phyloP scores from a whole-genome alignment of 108 stramenopile species.

The Skeletonema marinoi region DNA sequence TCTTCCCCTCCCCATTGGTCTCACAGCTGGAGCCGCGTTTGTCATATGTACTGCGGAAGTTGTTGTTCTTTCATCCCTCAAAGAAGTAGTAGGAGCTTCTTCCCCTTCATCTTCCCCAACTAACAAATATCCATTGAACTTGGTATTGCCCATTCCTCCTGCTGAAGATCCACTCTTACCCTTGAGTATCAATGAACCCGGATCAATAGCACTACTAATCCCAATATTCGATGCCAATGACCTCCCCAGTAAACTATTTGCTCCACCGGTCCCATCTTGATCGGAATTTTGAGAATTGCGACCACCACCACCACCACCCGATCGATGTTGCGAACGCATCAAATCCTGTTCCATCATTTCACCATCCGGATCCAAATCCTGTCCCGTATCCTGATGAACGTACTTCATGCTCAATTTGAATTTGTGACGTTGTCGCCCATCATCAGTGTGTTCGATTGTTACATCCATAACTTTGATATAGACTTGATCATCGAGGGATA shows the following conservation, averaged over 20 bases:
- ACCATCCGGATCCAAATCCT: slow-evolving; percentile 52
- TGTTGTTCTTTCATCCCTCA: background rate
- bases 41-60: too few species aligned
- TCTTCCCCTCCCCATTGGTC: slow-evolving; percentile 64
- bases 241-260: slow-evolving; percentile 21
- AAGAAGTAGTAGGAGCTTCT: slow-evolving; percentile 4
- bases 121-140: slow-evolving; percentile 64
- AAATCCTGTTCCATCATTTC: slow-evolving; percentile 22
- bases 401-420: slow-evolving; percentile 68
- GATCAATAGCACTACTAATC: slow-evolving; percentile 72
- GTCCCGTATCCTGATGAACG: slow-evolving; percentile 64
- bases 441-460: slow-evolving; percentile 1
- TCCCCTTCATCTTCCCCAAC: slow-evolving; percentile 77
- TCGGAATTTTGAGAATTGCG: background rate
- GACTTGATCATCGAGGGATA: slow-evolving; percentile 24
- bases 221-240: slow-evolving; percentile 61
- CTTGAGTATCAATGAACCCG: slow-evolving; percentile 48
- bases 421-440: slow-evolving; percentile 28
- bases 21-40: background rate
- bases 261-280: slow-evolving; percentile 16
- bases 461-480: slow-evolving; percentile 44
- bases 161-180: background rate
- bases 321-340: background rate
- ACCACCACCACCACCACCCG: slow-evolving; percentile 11
- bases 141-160: background rate